Conservation (phyloP, 331 rosid species). For the Malus hybrid region DNA sequence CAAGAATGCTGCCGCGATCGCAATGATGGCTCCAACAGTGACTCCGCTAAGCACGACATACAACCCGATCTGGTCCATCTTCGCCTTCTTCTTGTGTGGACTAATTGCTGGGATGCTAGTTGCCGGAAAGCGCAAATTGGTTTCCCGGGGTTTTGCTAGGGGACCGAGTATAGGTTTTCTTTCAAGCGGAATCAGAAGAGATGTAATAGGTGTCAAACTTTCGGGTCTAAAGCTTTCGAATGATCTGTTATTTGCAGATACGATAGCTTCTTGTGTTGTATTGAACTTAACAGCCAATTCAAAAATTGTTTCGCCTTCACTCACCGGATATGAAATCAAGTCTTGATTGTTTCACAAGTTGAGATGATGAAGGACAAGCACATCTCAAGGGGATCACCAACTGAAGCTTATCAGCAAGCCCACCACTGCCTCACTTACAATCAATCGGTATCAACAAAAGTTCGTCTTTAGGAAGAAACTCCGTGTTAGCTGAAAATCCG, state of each 20-base stretch:
- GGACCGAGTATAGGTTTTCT: slow-evolving; percentile 36
- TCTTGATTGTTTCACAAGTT: slow-evolving; percentile 12
- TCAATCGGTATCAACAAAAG: slow-evolving; percentile 70
- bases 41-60: slow-evolving; percentile 43
- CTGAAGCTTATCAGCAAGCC: slow-evolving; percentile 30
- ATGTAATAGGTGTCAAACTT: slow-evolving; percentile 42
- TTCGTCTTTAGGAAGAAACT: slow-evolving; percentile 42
- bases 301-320: slow-evolving; percentile 56
- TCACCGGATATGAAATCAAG: slow-evolving; percentile 66
- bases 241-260: slow-evolving; percentile 48
- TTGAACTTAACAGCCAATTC: slow-evolving; percentile 68
- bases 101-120: slow-evolving; percentile 23
- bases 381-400: slow-evolving; percentile 21
- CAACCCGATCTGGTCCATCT: slow-evolving; percentile 43
- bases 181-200: slow-evolving; percentile 65
- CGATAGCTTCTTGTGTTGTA: slow-evolving; percentile 41
- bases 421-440: slow-evolving; percentile 46
- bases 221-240: slow-evolving; percentile 4
- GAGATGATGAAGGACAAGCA: slow-evolving; percentile 42
- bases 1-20: slow-evolving; percentile 35
- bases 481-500: slow-evolving; percentile 60
- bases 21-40: slow-evolving; percentile 40
- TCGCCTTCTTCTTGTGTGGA: slow-evolving; percentile 40
- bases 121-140: slow-evolving; percentile 37
- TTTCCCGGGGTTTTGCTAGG: slow-evolving; percentile 33